Evolutionary conservation across 2,329 filamentous ascomycete species (phyloP).

Genomic region (Alternaria rosae): DNA sequence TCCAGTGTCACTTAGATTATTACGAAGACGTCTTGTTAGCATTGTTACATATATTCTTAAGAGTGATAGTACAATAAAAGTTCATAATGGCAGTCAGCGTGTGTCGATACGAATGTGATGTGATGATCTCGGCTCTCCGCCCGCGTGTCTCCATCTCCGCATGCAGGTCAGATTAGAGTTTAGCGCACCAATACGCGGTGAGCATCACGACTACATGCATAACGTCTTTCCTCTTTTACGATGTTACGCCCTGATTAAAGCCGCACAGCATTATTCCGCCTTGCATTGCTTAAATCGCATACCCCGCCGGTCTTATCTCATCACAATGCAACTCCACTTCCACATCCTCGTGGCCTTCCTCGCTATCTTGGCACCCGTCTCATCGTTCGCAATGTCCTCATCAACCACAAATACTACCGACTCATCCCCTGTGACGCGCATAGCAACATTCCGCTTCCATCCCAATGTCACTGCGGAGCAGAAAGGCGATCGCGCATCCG

Average conservation of each 20-base stretch:
- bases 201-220: neutral
- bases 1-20: fast-evolving
- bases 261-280: neutral
- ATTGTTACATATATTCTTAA: neutral
- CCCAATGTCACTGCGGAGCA: conserved; percentile 22
- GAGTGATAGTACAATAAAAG: neutral
- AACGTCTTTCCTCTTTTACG: neutral
- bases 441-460: conserved; percentile 34
- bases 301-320: neutral
- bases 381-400: neutral
- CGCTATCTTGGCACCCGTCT: neutral
- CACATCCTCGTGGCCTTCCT: neutral
- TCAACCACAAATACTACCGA: neutral
- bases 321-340: neutral
- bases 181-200: neutral
- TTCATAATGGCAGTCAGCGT: neutral
- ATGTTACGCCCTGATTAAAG: neutral
- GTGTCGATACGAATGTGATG: neutral
- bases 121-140: conserved; percentile 19
- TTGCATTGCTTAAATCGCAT: neutral
- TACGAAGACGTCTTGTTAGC: neutral
- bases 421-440: conserved; percentile 24
- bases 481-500: conserved; percentile 31
- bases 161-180: neutral
- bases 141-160: conserved; percentile 2